phyloP scores from a whole-genome alignment of 306 rosid species.

The Crataegus laevigata region DNA sequence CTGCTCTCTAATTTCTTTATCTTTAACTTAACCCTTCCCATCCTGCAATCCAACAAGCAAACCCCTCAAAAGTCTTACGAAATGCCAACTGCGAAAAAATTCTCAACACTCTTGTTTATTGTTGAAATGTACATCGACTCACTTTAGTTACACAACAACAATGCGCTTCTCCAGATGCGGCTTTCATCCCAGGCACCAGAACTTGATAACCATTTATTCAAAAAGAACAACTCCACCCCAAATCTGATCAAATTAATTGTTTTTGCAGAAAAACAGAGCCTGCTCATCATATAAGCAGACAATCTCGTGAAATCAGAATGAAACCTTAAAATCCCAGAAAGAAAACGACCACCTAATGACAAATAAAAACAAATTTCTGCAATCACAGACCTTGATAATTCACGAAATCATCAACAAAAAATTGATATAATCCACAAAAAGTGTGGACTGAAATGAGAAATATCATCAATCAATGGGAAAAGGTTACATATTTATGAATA shows the following conservation, averaged over 20 bases:
- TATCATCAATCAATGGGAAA: not conserved
- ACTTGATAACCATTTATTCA: not conserved
- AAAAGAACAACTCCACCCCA: not conserved
- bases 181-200: constrained; percentile 5
- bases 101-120: not conserved
- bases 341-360: not conserved
- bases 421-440: not conserved
- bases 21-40: constrained; percentile 83
- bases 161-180: constrained; percentile 7
- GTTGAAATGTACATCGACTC: constrained; percentile 6
- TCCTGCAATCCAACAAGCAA: constrained; percentile 38
- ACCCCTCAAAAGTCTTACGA: not conserved
- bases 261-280: not conserved
- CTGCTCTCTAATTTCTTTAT: constrained; percentile 71
- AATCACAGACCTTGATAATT: not conserved
- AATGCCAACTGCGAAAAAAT: not conserved
- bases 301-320: not conserved
- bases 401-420: not conserved
- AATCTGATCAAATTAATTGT: not conserved
- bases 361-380: not conserved
- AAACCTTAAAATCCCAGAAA: constrained; percentile 7
- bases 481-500: not conserved
- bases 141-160: constrained; percentile 12
- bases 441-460: not conserved
- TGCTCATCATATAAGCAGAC: not conserved